Evolutionary conservation across 352 stramenopile species (phyloP), one percentile per base, ranked within the genome.

Genomic region (Phytophthora vignae): DNA sequence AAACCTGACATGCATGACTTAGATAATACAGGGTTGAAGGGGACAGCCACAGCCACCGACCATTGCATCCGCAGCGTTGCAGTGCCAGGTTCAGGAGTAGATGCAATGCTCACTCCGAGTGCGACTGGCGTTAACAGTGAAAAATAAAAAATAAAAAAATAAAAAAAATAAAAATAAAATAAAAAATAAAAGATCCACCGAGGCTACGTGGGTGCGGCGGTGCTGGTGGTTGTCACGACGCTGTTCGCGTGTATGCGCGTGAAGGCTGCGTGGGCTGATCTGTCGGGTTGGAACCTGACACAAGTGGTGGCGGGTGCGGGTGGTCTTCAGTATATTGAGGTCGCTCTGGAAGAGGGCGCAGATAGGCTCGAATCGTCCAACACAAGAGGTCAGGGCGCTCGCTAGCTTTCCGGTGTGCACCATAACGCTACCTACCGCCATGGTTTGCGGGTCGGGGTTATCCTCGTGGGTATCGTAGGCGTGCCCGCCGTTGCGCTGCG

Each of bases 181-280:
- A n/a, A n/a, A n/a, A n/a, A n/a, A n/a, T n/a, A n/a, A n/a, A n/a
- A n/a, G 22, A 25, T 25, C 22, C 68, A 79, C 3, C 49, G 60
- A 33, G 62, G 70, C 7, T 78, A 85, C 36, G 25, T 77, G n/a
- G 21, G 17, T 17, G 49, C 77, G 5, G 48, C 59, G 17, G 25
- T 60, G 14, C 17, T 73, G 52, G 66, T 71, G 8, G 48, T 74
- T 4, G 38, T 64, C 31, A 60, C 25, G 57, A 69, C 42, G 40
- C 48, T 55, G 0, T 67, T 55, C 60, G 67, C 57, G 15, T 25
- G 21, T n/a, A 52, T 63, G 19, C 66, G 66, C n/a, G 25, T 27
- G 17, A 54, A 33, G 19, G 31, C 29, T 21, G 54, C 2, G 4
- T 73, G 66, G 58, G 36, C 59, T 14, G 22, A 68, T 33, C 66